Evolutionary conservation across 345 rosid genomes (phyloP), one percentile per base, ranked within the genome.

Genomic region (Anacardium occidentale): DNA sequence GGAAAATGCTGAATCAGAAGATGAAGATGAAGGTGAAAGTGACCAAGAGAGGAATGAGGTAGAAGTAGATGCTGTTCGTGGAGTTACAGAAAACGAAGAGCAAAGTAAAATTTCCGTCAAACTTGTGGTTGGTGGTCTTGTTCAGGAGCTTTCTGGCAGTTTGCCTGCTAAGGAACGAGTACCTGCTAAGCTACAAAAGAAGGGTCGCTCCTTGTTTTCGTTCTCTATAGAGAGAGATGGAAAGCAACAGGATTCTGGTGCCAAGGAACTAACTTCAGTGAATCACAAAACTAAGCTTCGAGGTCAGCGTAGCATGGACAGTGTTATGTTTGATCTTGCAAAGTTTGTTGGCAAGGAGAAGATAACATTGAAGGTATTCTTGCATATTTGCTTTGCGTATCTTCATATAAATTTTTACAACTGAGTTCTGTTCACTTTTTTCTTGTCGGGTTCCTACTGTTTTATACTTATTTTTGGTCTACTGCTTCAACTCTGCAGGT

Each of bases 341-440:
- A 94, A 92, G 71, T 83, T 87, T 70, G 82, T 94, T 79, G 95
- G 92, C 65, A 86, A 73, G 75, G 94, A 94, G 83, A 92, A 92
- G 85, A 90, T 94, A 84, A 93, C 98, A 22, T 48, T 86, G 79
- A 90, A 94, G 97, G 98, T 92, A 26, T 66, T 83, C 79, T 83
- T 42, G 20, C 57, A 17, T 17, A 68, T 69, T 64, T 55, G 37
- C 55, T 44, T 56, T 40, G 15, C 54, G 40, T 55, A 12, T 24
- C 21, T 73, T 25, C 47, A 18, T 55, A 21, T 48, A 50, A 37
- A 22, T 25, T 52, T 64, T 69, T 52, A 14, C 67, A 25, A 62
- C 14, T 50, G 26, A 20, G 9, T 70, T n/a, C 40, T 51, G n/a
- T 25, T 5, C 25, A 7, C 7, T 64, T 24, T 79, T 77, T 72